Evolutionary conservation across 352 stramenopile species (phyloP).

Genomic region (Phytophthora chlamydospora): DNA sequence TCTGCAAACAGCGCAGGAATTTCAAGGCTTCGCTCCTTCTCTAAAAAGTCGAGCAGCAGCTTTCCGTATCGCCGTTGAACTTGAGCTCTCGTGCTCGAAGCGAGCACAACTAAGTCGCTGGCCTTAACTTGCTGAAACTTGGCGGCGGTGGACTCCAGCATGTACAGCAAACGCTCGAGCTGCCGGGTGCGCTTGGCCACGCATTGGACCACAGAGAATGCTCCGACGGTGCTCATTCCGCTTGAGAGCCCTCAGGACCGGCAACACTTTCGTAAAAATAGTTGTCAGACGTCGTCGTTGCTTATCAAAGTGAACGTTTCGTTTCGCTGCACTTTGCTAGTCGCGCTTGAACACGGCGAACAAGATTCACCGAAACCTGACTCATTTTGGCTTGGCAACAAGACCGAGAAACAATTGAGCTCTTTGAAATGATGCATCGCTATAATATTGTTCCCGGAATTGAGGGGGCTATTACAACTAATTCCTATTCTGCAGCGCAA

Average conservation of each 20-base stretch:
- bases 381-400: constrained; percentile 6
- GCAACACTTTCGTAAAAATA: constrained; percentile 9
- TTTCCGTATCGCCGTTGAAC: constrained; percentile 29
- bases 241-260: not conserved
- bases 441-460: constrained; percentile 25
- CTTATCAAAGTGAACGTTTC: too few relatives aligned
- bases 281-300: not conserved
- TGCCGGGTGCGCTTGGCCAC: constrained; percentile 37
- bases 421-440: constrained; percentile 12
- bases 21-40: constrained; percentile 16
- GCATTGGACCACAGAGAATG: constrained; percentile 40
- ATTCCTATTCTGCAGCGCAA: constrained; percentile 16
- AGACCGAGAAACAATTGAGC: not conserved
- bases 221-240: constrained; percentile 11
- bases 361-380: not conserved
- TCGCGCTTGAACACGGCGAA: not conserved
- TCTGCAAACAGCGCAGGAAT: constrained; percentile 23
- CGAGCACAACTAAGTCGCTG: constrained; percentile 3
- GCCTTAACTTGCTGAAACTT: constrained; percentile 27
- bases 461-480: constrained; percentile 21
- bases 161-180: constrained; percentile 38
- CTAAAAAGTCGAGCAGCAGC: constrained; percentile 35
- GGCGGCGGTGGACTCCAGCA: constrained; percentile 31
- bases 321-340: constrained; percentile 1
- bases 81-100: constrained; percentile 5